Conservation (phyloP, 2,329 filamentous ascomycete species). For the Biscogniauxia mediterranea region DNA sequence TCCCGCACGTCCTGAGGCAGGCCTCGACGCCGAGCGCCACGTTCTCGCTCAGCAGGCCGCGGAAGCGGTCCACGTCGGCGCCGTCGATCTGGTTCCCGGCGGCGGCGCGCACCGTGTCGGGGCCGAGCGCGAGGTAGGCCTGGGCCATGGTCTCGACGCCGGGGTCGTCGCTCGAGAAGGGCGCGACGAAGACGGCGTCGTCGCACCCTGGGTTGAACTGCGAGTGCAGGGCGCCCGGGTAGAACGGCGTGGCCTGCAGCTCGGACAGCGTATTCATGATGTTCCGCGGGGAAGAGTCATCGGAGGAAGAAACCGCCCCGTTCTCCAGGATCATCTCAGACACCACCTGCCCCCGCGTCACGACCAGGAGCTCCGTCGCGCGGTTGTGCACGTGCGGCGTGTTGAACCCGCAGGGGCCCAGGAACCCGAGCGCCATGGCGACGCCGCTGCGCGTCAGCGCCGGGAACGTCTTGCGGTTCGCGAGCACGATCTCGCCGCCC, state of each 20-base stretch:
- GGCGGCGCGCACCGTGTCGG: slow-evolving; percentile 37
- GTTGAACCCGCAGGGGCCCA: slow-evolving; percentile 55
- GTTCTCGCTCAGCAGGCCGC: slow-evolving; percentile 42
- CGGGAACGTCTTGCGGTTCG: slow-evolving; percentile 57
- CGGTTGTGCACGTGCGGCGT: slow-evolving; percentile 56
- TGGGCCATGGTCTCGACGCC: slow-evolving; percentile 18
- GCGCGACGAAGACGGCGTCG: slow-evolving; percentile 41
- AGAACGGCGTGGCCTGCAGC: slow-evolving; percentile 53
- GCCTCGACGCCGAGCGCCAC: slow-evolving; percentile 52
- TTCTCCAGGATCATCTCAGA: slow-evolving; percentile 55
- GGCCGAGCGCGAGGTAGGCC: slow-evolving; percentile 34
- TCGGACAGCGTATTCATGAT: slow-evolving; percentile 37
- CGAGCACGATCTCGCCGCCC: slow-evolving; percentile 49
- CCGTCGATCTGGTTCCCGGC: slow-evolving; percentile 25
- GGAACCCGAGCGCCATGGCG: slow-evolving; percentile 50
- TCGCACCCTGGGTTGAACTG: slow-evolving; percentile 57
- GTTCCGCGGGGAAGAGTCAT: slow-evolving; percentile 34
- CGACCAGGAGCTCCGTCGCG: slow-evolving; percentile 51
- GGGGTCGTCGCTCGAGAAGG: slow-evolving; percentile 33
- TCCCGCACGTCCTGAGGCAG: slow-evolving; percentile 49
- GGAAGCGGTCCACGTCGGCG: slow-evolving; percentile 39
- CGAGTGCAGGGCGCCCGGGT: slow-evolving; percentile 50
- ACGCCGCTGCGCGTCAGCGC: slow-evolving; percentile 52
- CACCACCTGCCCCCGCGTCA: slow-evolving; percentile 47
- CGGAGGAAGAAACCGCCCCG: slow-evolving; percentile 37